These are phyloP conservation scores for Penicillium frequentans DNA, from an alignment of 2,329 filamentous ascomycete species.

Conservation along the genomic window DNA sequence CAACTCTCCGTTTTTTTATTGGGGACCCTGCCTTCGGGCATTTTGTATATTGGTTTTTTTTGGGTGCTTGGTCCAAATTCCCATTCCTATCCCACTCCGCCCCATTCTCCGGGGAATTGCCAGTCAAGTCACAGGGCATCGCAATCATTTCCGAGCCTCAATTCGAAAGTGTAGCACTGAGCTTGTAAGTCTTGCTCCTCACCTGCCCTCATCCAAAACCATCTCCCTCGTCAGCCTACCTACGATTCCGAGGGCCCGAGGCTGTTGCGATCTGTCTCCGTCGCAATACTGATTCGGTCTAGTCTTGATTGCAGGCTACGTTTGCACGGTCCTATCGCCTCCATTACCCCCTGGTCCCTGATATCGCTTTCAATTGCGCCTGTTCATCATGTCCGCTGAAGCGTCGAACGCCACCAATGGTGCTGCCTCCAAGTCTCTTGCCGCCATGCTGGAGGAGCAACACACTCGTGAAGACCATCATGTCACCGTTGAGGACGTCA, in stretches of 20 bases:
- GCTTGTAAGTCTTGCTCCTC: conserved; percentile 5
- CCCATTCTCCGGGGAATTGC: conserved; percentile 10
- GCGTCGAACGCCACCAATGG: conserved; percentile 33
- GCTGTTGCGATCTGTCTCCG: neutral
- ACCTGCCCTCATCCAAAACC: neutral
- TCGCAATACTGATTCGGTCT: conserved; percentile 16
- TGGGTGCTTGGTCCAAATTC: conserved; percentile 15
- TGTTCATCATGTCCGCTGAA: conserved; percentile 36
- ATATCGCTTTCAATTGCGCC: conserved; percentile 3
- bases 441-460: conserved; percentile 55
- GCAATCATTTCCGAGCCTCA: conserved; percentile 1
- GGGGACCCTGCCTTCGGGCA: conserved; percentile 15
- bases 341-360: neutral
- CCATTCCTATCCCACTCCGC: conserved; percentile 2
- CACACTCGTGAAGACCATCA: conserved; percentile 55
- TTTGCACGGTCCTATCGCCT: conserved; percentile 8
- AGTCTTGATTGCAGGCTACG: conserved; percentile 18
- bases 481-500: conserved; percentile 75
- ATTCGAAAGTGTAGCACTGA: conserved; percentile 4
- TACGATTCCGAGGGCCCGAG: neutral
- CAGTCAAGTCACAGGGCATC: conserved; percentile 7
- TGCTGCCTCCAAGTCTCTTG: conserved; percentile 45
- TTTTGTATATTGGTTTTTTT: conserved; percentile 18
- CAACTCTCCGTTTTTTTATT: conserved; percentile 4
- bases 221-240: neutral